Percentiles rank a stretch among this genome's conserved stretches.
Evolutionary conservation across 306 rosid species (phyloP).

Genomic region (Fragaria iinumae): DNA sequence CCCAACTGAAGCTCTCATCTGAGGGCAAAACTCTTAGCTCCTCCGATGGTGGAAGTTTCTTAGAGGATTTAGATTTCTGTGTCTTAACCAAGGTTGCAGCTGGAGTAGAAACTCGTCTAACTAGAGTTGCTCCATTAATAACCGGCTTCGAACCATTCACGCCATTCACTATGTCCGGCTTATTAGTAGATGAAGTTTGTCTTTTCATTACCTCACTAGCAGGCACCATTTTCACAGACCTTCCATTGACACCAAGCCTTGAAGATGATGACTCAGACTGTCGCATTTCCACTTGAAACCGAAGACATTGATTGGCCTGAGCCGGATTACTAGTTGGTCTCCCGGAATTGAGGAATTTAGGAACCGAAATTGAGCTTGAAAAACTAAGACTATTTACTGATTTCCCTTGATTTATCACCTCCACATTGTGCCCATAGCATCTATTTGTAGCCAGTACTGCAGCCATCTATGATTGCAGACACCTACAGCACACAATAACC

Average conservation of each 20-base stretch:
- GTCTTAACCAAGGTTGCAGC: slow-evolving; percentile 40
- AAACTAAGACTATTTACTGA: slow-evolving; percentile 45
- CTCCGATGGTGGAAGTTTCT: slow-evolving; percentile 66
- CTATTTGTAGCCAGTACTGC: slow-evolving; percentile 66
- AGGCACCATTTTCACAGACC: slow-evolving; percentile 81
- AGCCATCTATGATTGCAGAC: slow-evolving; percentile 45
- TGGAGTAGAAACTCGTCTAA: slow-evolving; percentile 36
- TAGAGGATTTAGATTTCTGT: slow-evolving; percentile 30
- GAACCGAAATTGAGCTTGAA: slow-evolving; percentile 52
- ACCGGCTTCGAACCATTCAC: slow-evolving; percentile 56
- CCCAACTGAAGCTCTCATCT: slow-evolving; percentile 93
- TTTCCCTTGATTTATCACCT: slow-evolving; percentile 42
- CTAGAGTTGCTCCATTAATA: slow-evolving; percentile 56
- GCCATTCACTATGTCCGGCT: slow-evolving; percentile 30
- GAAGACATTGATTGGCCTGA: slow-evolving; percentile 23
- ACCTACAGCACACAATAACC: slow-evolving; percentile 16
- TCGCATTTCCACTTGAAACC: slow-evolving; percentile 49
- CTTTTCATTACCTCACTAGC: slow-evolving; percentile 58
- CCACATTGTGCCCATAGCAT: slow-evolving; percentile 45
- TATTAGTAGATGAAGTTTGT: slow-evolving; percentile 38
- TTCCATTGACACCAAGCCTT: slow-evolving; percentile 57
- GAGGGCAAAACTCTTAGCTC: slow-evolving; percentile 82
- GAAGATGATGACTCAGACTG: slow-evolving; percentile 55
- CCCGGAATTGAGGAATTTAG: slow-evolving; percentile 35
- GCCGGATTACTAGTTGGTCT: slow-evolving; percentile 27